These are phyloP conservation scores for Penicillium maclennaniae DNA, from an alignment of 495 filamentous ascomycete genomes.

Conservation along the genomic window DNA sequence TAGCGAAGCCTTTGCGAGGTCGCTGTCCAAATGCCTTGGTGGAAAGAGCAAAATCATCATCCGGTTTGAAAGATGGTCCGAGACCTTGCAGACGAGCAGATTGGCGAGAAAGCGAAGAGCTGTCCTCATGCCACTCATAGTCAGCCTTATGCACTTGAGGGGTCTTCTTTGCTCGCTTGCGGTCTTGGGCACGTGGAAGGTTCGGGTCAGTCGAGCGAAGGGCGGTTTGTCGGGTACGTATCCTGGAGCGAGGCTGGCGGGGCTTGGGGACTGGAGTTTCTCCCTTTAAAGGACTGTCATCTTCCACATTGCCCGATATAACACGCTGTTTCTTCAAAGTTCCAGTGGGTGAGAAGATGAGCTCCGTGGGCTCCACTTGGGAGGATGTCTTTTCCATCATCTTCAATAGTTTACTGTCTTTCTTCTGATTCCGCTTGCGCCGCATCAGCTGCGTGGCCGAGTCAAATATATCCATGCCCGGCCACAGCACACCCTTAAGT, in stretches of 20 bases:
- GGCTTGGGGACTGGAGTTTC: constrained; percentile 44
- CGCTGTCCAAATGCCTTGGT: constrained; percentile 15
- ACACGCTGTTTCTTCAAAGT: constrained; percentile 51
- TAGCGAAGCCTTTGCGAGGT: constrained; percentile 23
- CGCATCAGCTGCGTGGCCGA: constrained; percentile 73
- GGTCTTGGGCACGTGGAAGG: constrained; percentile 22
- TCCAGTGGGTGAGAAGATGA: constrained; percentile 59
- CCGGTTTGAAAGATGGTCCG: constrained; percentile 9
- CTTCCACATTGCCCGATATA: constrained; percentile 54
- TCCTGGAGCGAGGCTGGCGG: constrained; percentile 23
- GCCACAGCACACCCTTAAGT: constrained; percentile 75
- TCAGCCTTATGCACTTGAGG: constrained; percentile 2
- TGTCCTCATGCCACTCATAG: not conserved
- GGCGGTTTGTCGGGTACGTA: constrained; percentile 9
- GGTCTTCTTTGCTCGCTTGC: constrained; percentile 20
- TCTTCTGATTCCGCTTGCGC: constrained; percentile 82
- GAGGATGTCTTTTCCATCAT: constrained; percentile 66
- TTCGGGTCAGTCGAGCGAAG: constrained; percentile 34
- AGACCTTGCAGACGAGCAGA: constrained; percentile 1
- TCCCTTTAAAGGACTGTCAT: constrained; percentile 47
- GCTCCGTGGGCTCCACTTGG: constrained; percentile 65
- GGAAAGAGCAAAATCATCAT: constrained; percentile 31
- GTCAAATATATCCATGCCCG: constrained; percentile 87
- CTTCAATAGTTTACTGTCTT: constrained; percentile 65
- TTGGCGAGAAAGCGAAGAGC: not conserved